phyloP scores from a whole-genome alignment of 2,329 filamentous ascomycete species.

The Talaromyces sp. region DNA sequence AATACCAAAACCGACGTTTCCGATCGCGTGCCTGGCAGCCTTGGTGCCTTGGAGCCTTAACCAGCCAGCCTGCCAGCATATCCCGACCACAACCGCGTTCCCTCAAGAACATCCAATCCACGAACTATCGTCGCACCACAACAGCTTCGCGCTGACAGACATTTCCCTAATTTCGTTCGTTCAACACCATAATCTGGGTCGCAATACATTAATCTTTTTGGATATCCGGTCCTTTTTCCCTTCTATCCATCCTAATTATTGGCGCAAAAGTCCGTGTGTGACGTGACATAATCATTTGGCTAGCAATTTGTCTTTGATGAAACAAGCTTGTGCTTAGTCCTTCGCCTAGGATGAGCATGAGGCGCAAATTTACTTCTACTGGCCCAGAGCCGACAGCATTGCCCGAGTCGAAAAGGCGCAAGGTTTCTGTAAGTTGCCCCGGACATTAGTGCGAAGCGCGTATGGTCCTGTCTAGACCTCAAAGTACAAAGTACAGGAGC shows the following conservation, averaged over 20 bases:
- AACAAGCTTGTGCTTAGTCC: constrained; percentile 9
- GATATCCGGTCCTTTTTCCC: neutral
- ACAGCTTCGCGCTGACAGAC: constrained; percentile 5
- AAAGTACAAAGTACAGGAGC: neutral
- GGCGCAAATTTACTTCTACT: constrained; percentile 54
- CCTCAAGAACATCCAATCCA: constrained; percentile 6
- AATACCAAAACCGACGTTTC: constrained; percentile 4
- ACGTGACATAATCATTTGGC: neutral
- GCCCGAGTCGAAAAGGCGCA: constrained; percentile 57
- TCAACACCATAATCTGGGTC: neutral
- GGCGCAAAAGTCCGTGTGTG: neutral
- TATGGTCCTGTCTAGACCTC: neutral
- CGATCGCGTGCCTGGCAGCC: constrained; percentile 1
- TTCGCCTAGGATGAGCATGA: constrained; percentile 38
- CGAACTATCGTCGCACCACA: neutral
- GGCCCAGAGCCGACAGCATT: constrained; percentile 48
- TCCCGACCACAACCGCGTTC: constrained; percentile 5
- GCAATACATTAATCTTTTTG: neutral
- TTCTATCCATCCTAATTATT: neutral
- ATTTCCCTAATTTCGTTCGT: neutral
- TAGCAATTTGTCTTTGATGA: neutral
- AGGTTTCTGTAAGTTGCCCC: constrained; percentile 53
- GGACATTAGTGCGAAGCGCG: neutral
- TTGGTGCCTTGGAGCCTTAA: neutral
- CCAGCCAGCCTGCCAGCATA: neutral